phyloP scores from a whole-genome alignment of 2,329 filamentous ascomycete genomes.

The Pezicula carpinea region DNA sequence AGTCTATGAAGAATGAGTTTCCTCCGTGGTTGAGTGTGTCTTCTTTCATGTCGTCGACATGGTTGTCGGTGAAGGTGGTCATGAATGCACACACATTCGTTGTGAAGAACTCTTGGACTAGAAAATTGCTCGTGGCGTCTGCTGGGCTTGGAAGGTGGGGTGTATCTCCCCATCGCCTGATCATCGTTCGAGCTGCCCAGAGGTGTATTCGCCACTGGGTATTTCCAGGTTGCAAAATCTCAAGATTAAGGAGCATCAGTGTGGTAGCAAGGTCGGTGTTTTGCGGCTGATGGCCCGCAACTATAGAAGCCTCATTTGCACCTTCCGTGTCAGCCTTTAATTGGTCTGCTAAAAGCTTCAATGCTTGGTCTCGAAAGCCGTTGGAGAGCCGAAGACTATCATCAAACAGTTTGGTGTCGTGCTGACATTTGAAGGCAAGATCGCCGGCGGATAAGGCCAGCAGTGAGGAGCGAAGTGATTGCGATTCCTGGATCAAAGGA shows the following conservation, averaged over 20 bases:
- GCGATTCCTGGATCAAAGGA: constrained; percentile 1
- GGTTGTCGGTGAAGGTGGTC: constrained; percentile 1
- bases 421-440: background rate
- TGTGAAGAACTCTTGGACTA: constrained; percentile 3
- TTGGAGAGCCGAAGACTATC: background rate
- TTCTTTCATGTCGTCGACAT: background rate
- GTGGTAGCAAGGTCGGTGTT: constrained; percentile 3
- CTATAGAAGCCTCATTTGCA: background rate
- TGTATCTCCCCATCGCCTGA: constrained; percentile 3
- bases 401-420: background rate
- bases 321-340: background rate
- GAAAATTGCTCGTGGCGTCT: constrained; percentile 1
- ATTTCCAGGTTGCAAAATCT: constrained; percentile 2
- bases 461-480: background rate
- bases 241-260: constrained; percentile 3
- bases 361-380: background rate
- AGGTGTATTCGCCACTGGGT: constrained; percentile 5
- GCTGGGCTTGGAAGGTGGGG: background rate
- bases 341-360: constrained; percentile 2
- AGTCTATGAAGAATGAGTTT: constrained; percentile 3
- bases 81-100: constrained; percentile 5
- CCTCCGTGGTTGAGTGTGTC: constrained; percentile 1
- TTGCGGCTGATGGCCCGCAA: background rate
- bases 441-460: constrained; percentile 5
- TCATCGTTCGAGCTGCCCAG: constrained; percentile 4